phyloP scores from a whole-genome alignment of 768 basidiomycete species.

The Amanita pseudoporphyria region DNA sequence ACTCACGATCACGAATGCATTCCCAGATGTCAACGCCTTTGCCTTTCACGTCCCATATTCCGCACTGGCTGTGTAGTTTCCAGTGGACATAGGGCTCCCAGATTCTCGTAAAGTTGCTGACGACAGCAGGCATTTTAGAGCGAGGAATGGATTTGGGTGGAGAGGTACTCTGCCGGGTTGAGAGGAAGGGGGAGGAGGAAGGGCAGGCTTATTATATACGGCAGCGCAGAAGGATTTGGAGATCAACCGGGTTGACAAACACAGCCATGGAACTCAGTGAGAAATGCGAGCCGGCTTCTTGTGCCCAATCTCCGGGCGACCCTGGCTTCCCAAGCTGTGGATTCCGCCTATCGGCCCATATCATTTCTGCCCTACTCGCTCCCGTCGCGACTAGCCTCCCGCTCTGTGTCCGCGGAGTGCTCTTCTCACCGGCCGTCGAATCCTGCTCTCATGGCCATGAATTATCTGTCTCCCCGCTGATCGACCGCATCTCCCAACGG shows the following conservation, averaged over 20 bases:
- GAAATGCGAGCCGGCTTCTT: slow-evolving; percentile 1
- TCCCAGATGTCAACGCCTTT: slow-evolving; percentile 72
- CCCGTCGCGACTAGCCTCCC: background rate
- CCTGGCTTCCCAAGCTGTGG: no score
- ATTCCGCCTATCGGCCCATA: background rate
- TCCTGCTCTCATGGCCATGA: no score
- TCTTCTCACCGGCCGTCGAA: background rate
- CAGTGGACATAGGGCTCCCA: slow-evolving; percentile 66
- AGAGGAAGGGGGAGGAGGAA: background rate
- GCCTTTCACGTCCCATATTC: slow-evolving; percentile 58
- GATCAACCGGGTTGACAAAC: no score
- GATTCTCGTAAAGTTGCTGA: slow-evolving; percentile 57
- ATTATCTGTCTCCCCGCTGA: background rate
- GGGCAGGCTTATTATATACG: background rate
- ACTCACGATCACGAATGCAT: slow-evolving; percentile 60
- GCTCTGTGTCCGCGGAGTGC: background rate
- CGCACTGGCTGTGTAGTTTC: slow-evolving; percentile 57
- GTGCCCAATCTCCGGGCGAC: background rate
- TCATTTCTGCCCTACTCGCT: background rate
- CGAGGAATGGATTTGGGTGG: background rate
- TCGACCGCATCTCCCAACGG: background rate
- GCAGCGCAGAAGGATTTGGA: background rate
- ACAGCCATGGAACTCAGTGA: background rate
- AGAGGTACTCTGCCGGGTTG: background rate
- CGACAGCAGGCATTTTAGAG: slow-evolving; percentile 36